Evolutionary conservation across 352 stramenopile species (phyloP).

Genomic region (Phytophthora rubi): DNA sequence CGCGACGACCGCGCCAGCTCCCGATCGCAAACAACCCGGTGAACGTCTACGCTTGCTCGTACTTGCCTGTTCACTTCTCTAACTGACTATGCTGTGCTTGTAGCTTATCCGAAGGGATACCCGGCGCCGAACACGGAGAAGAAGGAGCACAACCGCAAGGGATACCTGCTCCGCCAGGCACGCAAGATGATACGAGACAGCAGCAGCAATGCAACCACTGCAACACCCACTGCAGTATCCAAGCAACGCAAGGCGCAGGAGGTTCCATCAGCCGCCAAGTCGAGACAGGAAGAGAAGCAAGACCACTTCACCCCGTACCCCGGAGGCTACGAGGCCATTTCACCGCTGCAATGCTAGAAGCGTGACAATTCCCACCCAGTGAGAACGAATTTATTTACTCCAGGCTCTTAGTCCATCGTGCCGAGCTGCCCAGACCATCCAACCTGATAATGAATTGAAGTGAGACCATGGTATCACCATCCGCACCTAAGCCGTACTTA

Average conservation of each 20-base stretch:
- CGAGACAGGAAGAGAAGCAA: constrained; percentile 25
- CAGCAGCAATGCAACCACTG: constrained; percentile 2
- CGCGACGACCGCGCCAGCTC: not conserved
- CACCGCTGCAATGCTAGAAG: constrained; percentile 21
- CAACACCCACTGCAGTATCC: not conserved
- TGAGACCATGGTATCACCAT: not conserved
- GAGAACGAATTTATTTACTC: constrained; percentile 42
- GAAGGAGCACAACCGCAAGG: constrained; percentile 82
- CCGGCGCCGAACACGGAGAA: constrained; percentile 33
- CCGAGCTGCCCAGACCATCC: not conserved
- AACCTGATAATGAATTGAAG: constrained; percentile 28
- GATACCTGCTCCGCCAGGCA: constrained; percentile 67
- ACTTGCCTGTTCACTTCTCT: not conserved
- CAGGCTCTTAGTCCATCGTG: not conserved
- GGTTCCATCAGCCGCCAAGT: constrained; percentile 1
- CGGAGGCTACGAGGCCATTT: constrained; percentile 20
- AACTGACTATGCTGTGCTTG: constrained; percentile 1
- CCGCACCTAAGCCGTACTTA: constrained; percentile 24
- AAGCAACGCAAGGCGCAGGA: constrained; percentile 19
- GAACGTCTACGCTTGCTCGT: not conserved
- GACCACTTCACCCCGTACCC: constrained; percentile 1
- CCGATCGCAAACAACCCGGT: constrained; percentile 35
- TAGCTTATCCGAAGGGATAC: constrained; percentile 14
- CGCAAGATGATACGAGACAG: constrained; percentile 53
- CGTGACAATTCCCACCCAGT: constrained; percentile 12